Evolutionary conservation across 257 asterid genomes (phyloP).

Genomic region (Henckelia pumila): DNA sequence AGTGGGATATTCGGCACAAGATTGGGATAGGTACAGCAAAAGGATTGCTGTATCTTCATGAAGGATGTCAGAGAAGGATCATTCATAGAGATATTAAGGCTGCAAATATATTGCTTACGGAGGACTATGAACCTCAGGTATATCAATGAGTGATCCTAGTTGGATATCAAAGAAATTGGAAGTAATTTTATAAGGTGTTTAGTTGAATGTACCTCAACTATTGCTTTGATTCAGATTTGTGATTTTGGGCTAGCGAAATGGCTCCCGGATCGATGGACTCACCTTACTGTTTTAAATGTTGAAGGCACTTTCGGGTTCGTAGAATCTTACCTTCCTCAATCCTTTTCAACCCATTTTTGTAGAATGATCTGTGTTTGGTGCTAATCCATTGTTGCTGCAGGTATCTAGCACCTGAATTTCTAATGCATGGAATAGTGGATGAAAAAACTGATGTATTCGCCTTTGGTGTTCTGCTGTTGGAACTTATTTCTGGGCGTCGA

Average conservation of each 20-base stretch:
- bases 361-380: not conserved
- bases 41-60: not conserved
- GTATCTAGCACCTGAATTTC: slow-evolving; percentile 56
- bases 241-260: slow-evolving; percentile 43
- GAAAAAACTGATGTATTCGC: slow-evolving; percentile 58
- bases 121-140: not conserved
- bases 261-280: slow-evolving; percentile 39
- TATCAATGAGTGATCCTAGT: not conserved
- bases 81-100: not conserved
- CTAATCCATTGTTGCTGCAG: slow-evolving; percentile 25
- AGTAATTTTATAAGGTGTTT: not conserved
- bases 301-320: slow-evolving; percentile 37
- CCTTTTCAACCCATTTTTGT: not conserved
- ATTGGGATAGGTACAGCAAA: not conserved
- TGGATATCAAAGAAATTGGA: not conserved
- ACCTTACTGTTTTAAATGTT: slow-evolving; percentile 24
- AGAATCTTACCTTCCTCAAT: not conserved
- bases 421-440: slow-evolving; percentile 58
- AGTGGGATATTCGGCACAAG: not conserved
- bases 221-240: slow-evolving; percentile 30
- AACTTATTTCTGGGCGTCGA: slow-evolving; percentile 54
- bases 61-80: not conserved
- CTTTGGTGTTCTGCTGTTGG: slow-evolving; percentile 51
- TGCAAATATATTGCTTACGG: not conserved
- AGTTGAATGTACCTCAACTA: not conserved